phyloP scores from a whole-genome alignment of 495 filamentous ascomycete genomes.

The Podospora pseudocomata region DNA sequence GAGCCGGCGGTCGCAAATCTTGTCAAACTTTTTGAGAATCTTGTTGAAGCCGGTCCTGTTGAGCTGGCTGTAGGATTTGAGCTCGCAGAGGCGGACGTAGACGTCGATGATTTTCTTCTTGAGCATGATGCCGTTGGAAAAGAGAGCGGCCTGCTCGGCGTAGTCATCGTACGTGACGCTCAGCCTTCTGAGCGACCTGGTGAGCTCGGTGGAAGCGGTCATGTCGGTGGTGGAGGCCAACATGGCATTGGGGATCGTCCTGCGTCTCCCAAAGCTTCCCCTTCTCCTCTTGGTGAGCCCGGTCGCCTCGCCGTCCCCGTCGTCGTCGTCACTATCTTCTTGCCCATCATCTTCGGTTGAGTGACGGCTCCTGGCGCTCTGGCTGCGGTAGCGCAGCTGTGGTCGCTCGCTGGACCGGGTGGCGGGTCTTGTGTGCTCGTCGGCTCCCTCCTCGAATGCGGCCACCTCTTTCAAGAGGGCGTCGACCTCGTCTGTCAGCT shows the following conservation, averaged over 20 bases:
- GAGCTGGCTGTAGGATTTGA: constrained; percentile 92
- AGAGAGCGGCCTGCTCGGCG: constrained; percentile 68
- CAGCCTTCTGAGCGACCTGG: constrained; percentile 47
- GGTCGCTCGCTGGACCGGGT: constrained; percentile 29
- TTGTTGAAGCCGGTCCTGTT: constrained; percentile 96
- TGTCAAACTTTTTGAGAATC: constrained; percentile 97
- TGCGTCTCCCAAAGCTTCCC: constrained; percentile 33
- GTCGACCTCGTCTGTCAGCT: constrained; percentile 78
- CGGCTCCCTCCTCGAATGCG: constrained; percentile 57
- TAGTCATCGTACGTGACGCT: constrained; percentile 68
- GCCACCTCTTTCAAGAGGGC: constrained; percentile 71
- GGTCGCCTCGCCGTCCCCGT: constrained; percentile 62
- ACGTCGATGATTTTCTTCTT: constrained; percentile 85
- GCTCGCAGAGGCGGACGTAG: constrained; percentile 91
- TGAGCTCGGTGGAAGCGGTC: constrained; percentile 52
- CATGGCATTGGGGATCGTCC: constrained; percentile 33
- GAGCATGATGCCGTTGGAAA: constrained; percentile 76
- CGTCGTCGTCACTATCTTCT: constrained; percentile 62
- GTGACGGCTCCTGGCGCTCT: constrained; percentile 38
- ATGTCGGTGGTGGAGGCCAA: constrained; percentile 49
- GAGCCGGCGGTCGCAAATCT: constrained; percentile 78
- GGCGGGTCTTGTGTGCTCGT: constrained; percentile 35
- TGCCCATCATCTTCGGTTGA: constrained; percentile 50
- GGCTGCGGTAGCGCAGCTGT: constrained; percentile 26
- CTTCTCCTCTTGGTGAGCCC: constrained; percentile 45